Conservation (phyloP, 2,329 filamentous ascomycete species). For the Dactylellina cionopaga region DNA sequence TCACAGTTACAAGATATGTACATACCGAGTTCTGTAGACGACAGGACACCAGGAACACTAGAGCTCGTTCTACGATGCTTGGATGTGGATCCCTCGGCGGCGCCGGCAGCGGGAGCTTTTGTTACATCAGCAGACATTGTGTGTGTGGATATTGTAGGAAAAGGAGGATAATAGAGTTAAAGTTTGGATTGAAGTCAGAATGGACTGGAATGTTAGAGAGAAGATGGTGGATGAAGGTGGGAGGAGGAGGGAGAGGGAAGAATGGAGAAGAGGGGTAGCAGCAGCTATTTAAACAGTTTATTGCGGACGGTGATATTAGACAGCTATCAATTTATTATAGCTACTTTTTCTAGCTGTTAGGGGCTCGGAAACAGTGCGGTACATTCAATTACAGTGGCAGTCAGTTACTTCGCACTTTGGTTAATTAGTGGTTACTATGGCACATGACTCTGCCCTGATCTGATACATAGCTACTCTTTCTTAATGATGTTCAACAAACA, state of each 20-base stretch:
- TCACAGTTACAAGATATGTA: too few relatives aligned
- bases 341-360: too few relatives aligned
- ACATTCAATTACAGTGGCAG: too few relatives aligned
- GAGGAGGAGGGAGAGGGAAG: neutral
- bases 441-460: slow-evolving; percentile 17
- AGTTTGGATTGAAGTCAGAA: neutral
- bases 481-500: too few relatives aligned
- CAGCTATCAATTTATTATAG: too few relatives aligned
- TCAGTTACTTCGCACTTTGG: too few relatives aligned
- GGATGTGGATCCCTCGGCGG: slow-evolving; percentile 3
- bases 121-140: slow-evolving; percentile 46
- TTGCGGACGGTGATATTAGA: neutral
- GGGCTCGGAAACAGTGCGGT: slow-evolving; percentile 37
- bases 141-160: neutral
- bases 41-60: slow-evolving; percentile 32
- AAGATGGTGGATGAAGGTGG: neutral
- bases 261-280: slow-evolving; percentile 47
- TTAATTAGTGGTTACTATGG: too few relatives aligned
- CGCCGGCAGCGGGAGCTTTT: slow-evolving; percentile 10
- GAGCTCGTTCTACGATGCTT: slow-evolving; percentile 22
- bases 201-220: neutral
- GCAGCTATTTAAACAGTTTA: slow-evolving; percentile 47
- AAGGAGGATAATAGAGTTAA: neutral
- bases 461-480: too few relatives aligned
- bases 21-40: slow-evolving; percentile 28